Base-by-base conservation (phyloP, 2,329 filamentous ascomycete species). In the Madurella mycetomatis region DNA sequence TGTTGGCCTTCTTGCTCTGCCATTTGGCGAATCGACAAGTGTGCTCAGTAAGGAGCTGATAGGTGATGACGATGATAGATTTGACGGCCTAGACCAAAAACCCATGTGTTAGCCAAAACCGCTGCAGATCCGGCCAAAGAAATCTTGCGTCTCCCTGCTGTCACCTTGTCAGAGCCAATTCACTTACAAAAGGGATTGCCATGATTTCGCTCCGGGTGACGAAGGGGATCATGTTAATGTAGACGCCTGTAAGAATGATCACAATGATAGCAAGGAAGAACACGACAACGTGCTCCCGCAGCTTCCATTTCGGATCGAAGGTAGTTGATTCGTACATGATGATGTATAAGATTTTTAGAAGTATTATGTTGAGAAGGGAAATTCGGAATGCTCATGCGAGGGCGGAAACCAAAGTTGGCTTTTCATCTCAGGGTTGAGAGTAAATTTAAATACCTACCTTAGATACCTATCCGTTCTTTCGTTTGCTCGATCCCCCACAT, bases 11-110 rank as follows among this genome's bases (percentile, higher is more conserved):
- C 5, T 70, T 61, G 59, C 67, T 72, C 30, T 58, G 64, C 71
- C 70, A 76, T 51, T 63, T 65, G 12, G 63, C 54, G 49, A 74
- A 65, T 1, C 58, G 56, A 4, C 55, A 40, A 12, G 67, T 57
- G 53, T 73, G 69, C 41, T 70, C 67, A 25, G 69, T 70, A 1
- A 73, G 58, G 43, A 76, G 56, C 53, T 74, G 69, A 56, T 76
- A 76, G 9, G 55, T 42, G 55, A 76, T 66, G 50, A 76, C 63
- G 41, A 73, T 54, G 19, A 76, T 59, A 1, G 70, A 72, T 62
- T 76, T 76, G 30, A 66, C 63, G 39, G 60, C 61, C 68, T 69
- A 49, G 49, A 15, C 46, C 3, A 7, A 7, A 25, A 25, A 3
- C 4, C 25, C 25, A 25, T 25, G 25, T 25, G 25, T 25, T 25